These are phyloP conservation scores for Lipomyces starkeyi DNA, from an alignment of 805 yeast genomes.

Conservation along the genomic window DNA sequence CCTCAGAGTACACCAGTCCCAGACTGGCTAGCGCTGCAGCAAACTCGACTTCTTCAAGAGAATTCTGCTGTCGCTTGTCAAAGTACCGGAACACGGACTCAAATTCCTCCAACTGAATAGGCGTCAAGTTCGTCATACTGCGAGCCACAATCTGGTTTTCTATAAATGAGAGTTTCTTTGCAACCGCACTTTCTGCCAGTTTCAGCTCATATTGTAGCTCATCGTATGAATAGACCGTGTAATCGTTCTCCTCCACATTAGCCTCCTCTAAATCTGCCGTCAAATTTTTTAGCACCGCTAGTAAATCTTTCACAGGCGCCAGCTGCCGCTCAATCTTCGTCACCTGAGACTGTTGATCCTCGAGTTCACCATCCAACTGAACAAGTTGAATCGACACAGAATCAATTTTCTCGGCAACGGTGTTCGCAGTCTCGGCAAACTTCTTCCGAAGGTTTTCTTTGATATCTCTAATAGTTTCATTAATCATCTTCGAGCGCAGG, in stretches of 20 bases:
- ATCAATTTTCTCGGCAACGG: conserved; percentile 42
- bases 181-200: conserved; percentile 49
- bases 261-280: conserved; percentile 45
- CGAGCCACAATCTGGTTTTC: conserved; percentile 52
- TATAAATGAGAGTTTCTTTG: conserved; percentile 51
- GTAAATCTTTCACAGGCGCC: conserved; percentile 45
- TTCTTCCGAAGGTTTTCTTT: conserved; percentile 45
- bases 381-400: conserved; percentile 40
- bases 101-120: conserved; percentile 51
- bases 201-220: conserved; percentile 51
- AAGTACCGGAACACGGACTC: conserved; percentile 54
- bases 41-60: conserved; percentile 53
- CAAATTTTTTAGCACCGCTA: conserved; percentile 43
- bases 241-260: conserved; percentile 49
- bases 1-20: conserved; percentile 49
- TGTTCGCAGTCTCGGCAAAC: conserved; percentile 48
- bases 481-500: conserved; percentile 44
- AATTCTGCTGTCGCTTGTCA: conserved; percentile 48
- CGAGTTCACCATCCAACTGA: conserved; percentile 46
- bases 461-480: conserved; percentile 45
- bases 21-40: conserved; percentile 52
- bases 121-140: conserved; percentile 46
- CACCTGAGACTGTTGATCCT: conserved; percentile 49
- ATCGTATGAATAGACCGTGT: conserved; percentile 47
- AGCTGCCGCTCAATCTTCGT: conserved; percentile 48